Evolutionary conservation across 768 basidiomycete genomes (phyloP).

Genomic region (Rhodotorula graminis): DNA sequence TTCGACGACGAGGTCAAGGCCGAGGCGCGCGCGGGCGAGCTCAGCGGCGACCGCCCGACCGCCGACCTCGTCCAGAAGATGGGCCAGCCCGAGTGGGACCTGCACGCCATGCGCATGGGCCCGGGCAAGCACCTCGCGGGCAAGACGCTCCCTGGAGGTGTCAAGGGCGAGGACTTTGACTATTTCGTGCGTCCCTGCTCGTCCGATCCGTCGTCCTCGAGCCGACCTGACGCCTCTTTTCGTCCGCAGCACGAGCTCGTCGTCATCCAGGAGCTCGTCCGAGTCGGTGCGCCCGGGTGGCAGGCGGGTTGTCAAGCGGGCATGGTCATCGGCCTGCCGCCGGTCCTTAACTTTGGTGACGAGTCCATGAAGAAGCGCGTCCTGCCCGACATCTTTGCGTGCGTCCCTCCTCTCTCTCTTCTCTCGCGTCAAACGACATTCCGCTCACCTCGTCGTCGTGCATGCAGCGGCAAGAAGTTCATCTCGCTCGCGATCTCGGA

Average conservation of each 20-base stretch:
- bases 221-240: no score
- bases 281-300: slow-evolving; percentile 70
- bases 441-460: slow-evolving; percentile 49
- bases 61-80: slow-evolving; percentile 24
- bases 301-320: slow-evolving; percentile 58
- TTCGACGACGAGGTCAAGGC: slow-evolving; percentile 60
- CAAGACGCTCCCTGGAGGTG: slow-evolving; percentile 62
- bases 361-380: slow-evolving; percentile 63
- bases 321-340: slow-evolving; percentile 55
- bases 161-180: slow-evolving; percentile 75
- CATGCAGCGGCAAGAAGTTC: slow-evolving; percentile 52
- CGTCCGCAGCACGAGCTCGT: slow-evolving; percentile 63
- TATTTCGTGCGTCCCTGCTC: slow-evolving; percentile 55
- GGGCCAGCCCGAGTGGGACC: slow-evolving; percentile 30
- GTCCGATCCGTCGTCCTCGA: neutral
- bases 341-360: slow-evolving; percentile 76
- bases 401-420: slow-evolving; percentile 30
- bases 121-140: slow-evolving; percentile 84
- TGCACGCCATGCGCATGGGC: slow-evolving; percentile 81
- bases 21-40: slow-evolving; percentile 34
- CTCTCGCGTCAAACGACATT: no score
- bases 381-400: slow-evolving; percentile 63
- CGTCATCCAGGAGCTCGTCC: slow-evolving; percentile 67
- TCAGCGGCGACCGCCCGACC: slow-evolving; percentile 31
- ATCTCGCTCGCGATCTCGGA: slow-evolving; percentile 84